Conservation (phyloP, 2,329 filamentous ascomycete genomes). For the Beauveria scarabaeidicola region DNA sequence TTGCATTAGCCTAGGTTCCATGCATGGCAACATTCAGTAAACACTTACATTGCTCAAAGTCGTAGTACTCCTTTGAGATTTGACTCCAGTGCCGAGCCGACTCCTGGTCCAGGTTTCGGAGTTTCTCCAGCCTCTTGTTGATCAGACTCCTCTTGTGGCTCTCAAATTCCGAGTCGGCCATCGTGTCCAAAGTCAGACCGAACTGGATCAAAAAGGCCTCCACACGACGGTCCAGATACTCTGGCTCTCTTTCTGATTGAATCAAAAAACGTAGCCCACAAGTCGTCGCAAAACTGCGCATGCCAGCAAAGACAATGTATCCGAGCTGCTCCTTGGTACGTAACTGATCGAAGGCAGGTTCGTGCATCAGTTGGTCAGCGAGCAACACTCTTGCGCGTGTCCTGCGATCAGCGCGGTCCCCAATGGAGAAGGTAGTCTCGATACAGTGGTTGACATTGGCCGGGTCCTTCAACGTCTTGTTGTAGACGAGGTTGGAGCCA, state of each 20-base stretch:
- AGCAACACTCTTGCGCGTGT: slow-evolving; percentile 71
- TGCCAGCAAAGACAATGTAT: slow-evolving; percentile 87
- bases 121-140: slow-evolving; percentile 77
- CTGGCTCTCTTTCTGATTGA: slow-evolving; percentile 79
- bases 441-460: slow-evolving; percentile 85
- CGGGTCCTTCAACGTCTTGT: slow-evolving; percentile 71
- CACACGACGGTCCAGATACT: slow-evolving; percentile 80
- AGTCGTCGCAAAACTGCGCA: slow-evolving; percentile 62
- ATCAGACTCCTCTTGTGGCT: slow-evolving; percentile 84
- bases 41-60: slow-evolving; percentile 71
- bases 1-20: slow-evolving; percentile 13
- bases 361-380: slow-evolving; percentile 82
- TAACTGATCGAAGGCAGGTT: slow-evolving; percentile 89
- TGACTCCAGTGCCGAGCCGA: slow-evolving; percentile 76
- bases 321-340: slow-evolving; percentile 96
- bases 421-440: slow-evolving; percentile 67
- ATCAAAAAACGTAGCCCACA: slow-evolving; percentile 85
- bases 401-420: slow-evolving; percentile 57
- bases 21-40: slow-evolving; percentile 17
- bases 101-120: slow-evolving; percentile 87
- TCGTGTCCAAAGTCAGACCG: slow-evolving; percentile 56
- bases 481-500: slow-evolving; percentile 77
- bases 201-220: slow-evolving; percentile 72
- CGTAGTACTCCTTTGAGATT: slow-evolving; percentile 76
- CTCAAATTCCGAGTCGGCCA: slow-evolving; percentile 80